Base-by-base conservation (phyloP, 2,329 filamentous ascomycete species). In the Xylariomycetidae sp. region DNA sequence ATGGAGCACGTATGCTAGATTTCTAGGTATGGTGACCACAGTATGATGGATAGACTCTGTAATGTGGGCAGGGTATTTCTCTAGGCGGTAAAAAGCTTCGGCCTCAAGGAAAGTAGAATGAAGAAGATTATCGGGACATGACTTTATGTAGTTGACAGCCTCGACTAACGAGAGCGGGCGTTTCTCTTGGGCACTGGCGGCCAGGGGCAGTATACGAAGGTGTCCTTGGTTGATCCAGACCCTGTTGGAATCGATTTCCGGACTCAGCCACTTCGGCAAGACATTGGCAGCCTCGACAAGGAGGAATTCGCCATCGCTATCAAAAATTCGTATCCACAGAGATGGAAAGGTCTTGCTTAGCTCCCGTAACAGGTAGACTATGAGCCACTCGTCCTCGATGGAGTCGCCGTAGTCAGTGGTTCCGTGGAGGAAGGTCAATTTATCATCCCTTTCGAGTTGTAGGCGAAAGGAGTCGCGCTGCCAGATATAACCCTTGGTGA, bases 381-480 rank as follows among this genome's bases (percentile, higher is more conserved):
- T 82, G 5, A 97, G 74, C 94, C 92, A 98, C 65, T 98, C 94
- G 50, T 98, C 92, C 53, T 95, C 90, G 4, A 97, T 81, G 0
- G 88, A 92, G 60, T 98, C 94, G 7, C 90, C 89, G 51, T 88
- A 97, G 56, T 90, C 85, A 1, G 88, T 92, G 32, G 71, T 69
- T 14, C 90, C 90, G 42, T 78, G 74, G 5, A 98, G 72, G 43
- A 81, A 80, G n/a, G 68, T 54, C 7, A 77, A 53, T 1, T 70
- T 78, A 50, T 68, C 60, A 15, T 68, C 64, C 33, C 62, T 82
- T 61, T 69, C 82, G 50, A 69, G 69, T 13, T 83, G 75, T 5
- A 95, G 63, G n/a, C 70, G 72, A 43, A 98, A 89, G 0, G 70
- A 64, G 33, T 95, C 88, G 10, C 88, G 78, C 57, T 98, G 92